Evolutionary conservation across 441 rosid genomes (phyloP).

Genomic region (Biscutella auriculata): DNA sequence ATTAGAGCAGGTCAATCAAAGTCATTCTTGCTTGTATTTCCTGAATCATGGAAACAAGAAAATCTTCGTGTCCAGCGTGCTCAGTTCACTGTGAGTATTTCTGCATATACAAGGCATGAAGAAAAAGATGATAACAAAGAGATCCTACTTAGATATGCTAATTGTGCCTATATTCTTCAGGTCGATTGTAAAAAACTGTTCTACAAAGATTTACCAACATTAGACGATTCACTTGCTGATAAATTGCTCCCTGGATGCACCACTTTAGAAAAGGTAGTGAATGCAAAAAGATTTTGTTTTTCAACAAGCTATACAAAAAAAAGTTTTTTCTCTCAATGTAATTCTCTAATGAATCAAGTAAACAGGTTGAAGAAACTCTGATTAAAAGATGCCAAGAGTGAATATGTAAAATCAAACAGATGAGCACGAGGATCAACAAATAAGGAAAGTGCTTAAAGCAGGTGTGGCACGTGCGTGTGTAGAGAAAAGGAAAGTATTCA

Average conservation of each 20-base stretch:
- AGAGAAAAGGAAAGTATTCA: too few relatives aligned
- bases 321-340: background rate
- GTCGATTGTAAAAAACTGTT: constrained; percentile 80
- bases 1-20: constrained; percentile 61
- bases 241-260: constrained; percentile 79
- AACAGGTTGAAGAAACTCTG: constrained; percentile 66
- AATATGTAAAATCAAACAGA: too few relatives aligned
- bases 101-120: background rate
- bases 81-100: constrained; percentile 69
- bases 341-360: constrained; percentile 5
- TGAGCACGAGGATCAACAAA: too few relatives aligned
- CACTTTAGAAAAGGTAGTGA: constrained; percentile 54
- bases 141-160: background rate
- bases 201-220: constrained; percentile 62
- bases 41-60: constrained; percentile 87
- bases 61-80: constrained; percentile 70
- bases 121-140: background rate
- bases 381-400: constrained; percentile 56
- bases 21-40: constrained; percentile 69
- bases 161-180: constrained; percentile 24
- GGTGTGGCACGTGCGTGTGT: too few relatives aligned
- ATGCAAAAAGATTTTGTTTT: background rate
- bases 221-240: constrained; percentile 73
- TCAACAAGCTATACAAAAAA: background rate
- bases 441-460: too few relatives aligned